A percentile compares a stretch with the other conserved stretches of the same genome.
phyloP scores from a whole-genome alignment of 2,329 filamentous ascomycete genomes.

The Epicoccum sorghinum region DNA sequence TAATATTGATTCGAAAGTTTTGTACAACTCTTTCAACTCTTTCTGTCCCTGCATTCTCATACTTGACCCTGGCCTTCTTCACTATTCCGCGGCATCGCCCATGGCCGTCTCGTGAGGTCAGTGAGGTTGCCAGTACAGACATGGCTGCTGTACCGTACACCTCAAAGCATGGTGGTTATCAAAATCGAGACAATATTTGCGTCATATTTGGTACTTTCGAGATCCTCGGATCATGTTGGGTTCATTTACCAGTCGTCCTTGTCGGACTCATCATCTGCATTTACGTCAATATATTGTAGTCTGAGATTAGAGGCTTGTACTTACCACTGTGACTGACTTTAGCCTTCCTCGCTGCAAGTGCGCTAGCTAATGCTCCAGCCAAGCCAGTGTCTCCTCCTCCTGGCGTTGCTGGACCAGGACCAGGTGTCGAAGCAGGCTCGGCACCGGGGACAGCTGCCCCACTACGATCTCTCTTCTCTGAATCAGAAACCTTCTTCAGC shows the following conservation, averaged over 20 bases:
- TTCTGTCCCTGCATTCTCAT: not conserved
- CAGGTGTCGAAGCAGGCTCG: conserved; percentile 57
- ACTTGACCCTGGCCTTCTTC: not conserved
- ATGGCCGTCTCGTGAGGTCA: not conserved
- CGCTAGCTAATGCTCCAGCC: conserved; percentile 72
- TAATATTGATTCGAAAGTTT: conserved; percentile 4
- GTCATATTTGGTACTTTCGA: not conserved
- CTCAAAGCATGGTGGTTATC: not conserved
- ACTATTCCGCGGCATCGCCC: not conserved
- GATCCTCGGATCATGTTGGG: not conserved
- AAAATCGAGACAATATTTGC: not conserved
- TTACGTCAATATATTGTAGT: conserved; percentile 31
- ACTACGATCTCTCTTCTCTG: conserved; percentile 74
- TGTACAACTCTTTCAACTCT: conserved; percentile 1
- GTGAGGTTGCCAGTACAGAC: not conserved
- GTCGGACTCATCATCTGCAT: conserved; percentile 74
- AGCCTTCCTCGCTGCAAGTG: conserved; percentile 83
- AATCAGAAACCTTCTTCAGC: conserved; percentile 76
- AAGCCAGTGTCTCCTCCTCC: conserved; percentile 46
- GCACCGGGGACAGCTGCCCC: conserved; percentile 64
- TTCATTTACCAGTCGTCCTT: conserved; percentile 72
- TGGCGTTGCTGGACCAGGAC: conserved; percentile 43
- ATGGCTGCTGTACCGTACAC: not conserved
- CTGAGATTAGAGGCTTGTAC: conserved; percentile 12
- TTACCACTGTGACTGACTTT: conserved; percentile 95